Percentiles rank a stretch among this genome's conserved stretches.
Evolutionary conservation across 305 asterid species (phyloP).

Genomic region (Striga hermonthica): DNA sequence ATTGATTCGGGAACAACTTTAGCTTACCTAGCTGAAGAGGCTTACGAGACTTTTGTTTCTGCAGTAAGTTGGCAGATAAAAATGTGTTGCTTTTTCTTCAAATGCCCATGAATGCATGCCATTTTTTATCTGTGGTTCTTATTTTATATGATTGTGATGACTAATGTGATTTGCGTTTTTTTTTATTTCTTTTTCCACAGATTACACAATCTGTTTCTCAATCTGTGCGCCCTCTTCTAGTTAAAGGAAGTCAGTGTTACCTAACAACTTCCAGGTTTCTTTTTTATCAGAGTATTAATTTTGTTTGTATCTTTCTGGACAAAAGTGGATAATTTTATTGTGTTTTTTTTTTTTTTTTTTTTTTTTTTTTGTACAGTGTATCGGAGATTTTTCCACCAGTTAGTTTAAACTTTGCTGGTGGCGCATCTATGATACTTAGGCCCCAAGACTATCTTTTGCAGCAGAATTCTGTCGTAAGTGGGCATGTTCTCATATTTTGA

Average conservation of each 20-base stretch:
- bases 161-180: background rate
- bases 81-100: background rate
- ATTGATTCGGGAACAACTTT: slow-evolving; percentile 89
- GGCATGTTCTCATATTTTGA: background rate
- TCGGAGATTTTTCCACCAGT: slow-evolving; percentile 68
- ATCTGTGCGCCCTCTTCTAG: slow-evolving; percentile 51
- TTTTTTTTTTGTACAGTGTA: slow-evolving; percentile 38
- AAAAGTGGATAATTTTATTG: slow-evolving; percentile 1
- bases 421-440: slow-evolving; percentile 68
- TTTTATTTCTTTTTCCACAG: slow-evolving; percentile 39
- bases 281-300: slow-evolving; percentile 21
- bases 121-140: background rate
- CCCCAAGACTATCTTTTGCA: slow-evolving; percentile 85
- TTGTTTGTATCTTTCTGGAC: slow-evolving; percentile 12
- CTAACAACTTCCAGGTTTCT: slow-evolving; percentile 67
- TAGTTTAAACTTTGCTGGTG: slow-evolving; percentile 75
- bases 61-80: slow-evolving; percentile 44
- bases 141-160: slow-evolving; percentile 9
- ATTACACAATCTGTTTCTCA: slow-evolving; percentile 57
- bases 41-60: slow-evolving; percentile 60
- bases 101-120: slow-evolving; percentile 5
- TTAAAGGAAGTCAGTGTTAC: slow-evolving; percentile 72
- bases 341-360: slow-evolving; percentile 11
- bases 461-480: slow-evolving; percentile 77
- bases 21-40: slow-evolving; percentile 79